Evolutionary conservation across 2,329 filamentous ascomycete genomes (phyloP), one percentile per base, ranked within the genome.

Genomic region (Verticillium klebahnii): DNA sequence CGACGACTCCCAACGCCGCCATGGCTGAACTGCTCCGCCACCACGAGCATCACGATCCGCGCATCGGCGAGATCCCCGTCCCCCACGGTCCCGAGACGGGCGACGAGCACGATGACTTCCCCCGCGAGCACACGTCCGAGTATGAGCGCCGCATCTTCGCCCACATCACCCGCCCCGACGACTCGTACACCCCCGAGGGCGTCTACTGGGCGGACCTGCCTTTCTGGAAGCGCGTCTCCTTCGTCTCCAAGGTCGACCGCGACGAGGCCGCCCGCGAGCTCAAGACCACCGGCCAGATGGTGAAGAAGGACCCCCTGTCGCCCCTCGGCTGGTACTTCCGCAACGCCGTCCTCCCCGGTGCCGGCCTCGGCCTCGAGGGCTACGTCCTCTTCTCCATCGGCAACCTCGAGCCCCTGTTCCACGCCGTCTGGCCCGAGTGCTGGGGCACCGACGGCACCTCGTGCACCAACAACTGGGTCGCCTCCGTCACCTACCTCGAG

Each of bases 341-440:
- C 71, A 95, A 96, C 73, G 94, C 93, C 77, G 89, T 97, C 60
- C 87, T 98, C 62, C 94, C 94, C 58, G 94, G 94, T 77, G 93
- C 93, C 67, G 94, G 94, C 73, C 86, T 98, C 59, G 89, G 93
- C 73, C 85, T 98, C 32, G 94, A 98, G 83, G 94, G 92, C 69
- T 98, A 97, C 72, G 93, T 97, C 52, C 85, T 98, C 23, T 98
- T 98, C 82, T 97, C 93, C 65, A 97, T 98, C 68, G 94, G 94
- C 62, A 97, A 97, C 76, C 81, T 98, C 66, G 87, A 90, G 71
- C 91, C 93, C 5, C 83, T 98, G 12, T 94, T 97, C 72, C 77
- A 86, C 64, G 82, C 85, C 37, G 86, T 87, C 6, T 98, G 94
- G 84, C 85, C 87, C 1, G 69, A 78, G 3, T 98, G 94, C 80